Conservation (phyloP, 441 rosid species). For the Erodium chrysanthum region DNA sequence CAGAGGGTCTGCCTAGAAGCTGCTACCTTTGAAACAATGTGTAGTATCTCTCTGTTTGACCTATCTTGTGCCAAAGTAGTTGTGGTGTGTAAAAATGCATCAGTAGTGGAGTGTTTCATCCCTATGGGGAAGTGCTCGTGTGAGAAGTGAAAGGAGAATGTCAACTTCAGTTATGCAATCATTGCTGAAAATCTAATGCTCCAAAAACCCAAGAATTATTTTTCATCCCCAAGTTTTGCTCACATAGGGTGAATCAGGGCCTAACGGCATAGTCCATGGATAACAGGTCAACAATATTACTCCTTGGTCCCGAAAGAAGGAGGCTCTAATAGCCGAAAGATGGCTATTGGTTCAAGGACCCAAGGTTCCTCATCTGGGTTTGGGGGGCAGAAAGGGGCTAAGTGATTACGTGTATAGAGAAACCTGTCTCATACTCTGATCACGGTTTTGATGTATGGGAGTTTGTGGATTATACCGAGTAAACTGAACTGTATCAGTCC, state of each 20-base stretch:
- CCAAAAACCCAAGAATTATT: too few relatives aligned
- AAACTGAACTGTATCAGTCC: not conserved
- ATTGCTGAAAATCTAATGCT: too few relatives aligned
- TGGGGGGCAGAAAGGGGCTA: not conserved
- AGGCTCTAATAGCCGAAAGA: not conserved
- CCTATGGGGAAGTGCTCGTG: too few relatives aligned
- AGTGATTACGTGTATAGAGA: not conserved
- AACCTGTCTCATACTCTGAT: not conserved
- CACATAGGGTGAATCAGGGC: too few relatives aligned
- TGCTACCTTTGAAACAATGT: conserved; percentile 14
- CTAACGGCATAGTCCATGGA: too few relatives aligned
- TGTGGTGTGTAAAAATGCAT: too few relatives aligned
- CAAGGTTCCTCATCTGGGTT: not conserved
- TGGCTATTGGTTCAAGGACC: not conserved
- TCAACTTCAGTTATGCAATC: too few relatives aligned
- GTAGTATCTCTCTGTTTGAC: not conserved
- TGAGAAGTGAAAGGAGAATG: too few relatives aligned
- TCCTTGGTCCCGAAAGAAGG: not conserved
- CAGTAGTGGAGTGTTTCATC: too few relatives aligned
- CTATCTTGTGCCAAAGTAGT: too few relatives aligned
- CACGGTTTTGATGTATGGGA: not conserved
- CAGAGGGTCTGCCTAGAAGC: conserved; percentile 15
- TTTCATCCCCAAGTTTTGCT: too few relatives aligned
- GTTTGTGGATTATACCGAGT: not conserved
- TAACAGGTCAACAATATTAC: too few relatives aligned